phyloP scores from a whole-genome alignment of 2,329 filamentous ascomycete species.

The Colletotrichum tofieldiae region DNA sequence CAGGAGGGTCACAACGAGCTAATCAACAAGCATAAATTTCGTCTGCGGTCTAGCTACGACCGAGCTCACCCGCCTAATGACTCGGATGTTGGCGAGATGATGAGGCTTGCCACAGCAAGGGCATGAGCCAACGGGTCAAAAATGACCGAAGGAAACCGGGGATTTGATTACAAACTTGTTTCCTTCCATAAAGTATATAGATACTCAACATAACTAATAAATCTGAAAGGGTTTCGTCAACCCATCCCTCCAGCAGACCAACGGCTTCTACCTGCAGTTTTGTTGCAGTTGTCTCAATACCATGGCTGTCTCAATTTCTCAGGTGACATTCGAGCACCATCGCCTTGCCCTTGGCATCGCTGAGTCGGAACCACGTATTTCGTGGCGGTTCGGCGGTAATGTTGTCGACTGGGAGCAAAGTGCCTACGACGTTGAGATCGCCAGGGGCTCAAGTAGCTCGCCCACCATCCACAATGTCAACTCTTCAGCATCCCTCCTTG shows the following conservation, averaged over 20 bases:
- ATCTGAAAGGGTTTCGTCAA: not conserved
- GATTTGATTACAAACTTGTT: not conserved
- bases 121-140: conserved; percentile 10
- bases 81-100: not conserved
- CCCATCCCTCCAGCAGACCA: not conserved
- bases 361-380: conserved; percentile 60
- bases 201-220: not conserved
- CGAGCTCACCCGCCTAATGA: not conserved
- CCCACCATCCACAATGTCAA: conserved; percentile 48
- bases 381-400: conserved; percentile 61
- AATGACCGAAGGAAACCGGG: conserved; percentile 2
- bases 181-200: not conserved
- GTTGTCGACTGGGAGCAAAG: conserved; percentile 59
- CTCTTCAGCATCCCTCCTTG: conserved; percentile 57
- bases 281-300: not conserved
- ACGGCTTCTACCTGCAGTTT: not conserved
- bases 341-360: conserved; percentile 59
- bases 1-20: not conserved
- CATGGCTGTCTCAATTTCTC: conserved; percentile 58
- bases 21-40: not conserved
- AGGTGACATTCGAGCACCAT: conserved; percentile 61
- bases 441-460: conserved; percentile 39
- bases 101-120: not conserved
- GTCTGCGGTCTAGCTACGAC: conserved; percentile 12
- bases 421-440: conserved; percentile 61